A percentile compares a stretch with the other conserved stretches of the same genome.
Conservation (phyloP, 352 stramenopile genomes). For the Phytophthora fragariaefolia region DNA sequence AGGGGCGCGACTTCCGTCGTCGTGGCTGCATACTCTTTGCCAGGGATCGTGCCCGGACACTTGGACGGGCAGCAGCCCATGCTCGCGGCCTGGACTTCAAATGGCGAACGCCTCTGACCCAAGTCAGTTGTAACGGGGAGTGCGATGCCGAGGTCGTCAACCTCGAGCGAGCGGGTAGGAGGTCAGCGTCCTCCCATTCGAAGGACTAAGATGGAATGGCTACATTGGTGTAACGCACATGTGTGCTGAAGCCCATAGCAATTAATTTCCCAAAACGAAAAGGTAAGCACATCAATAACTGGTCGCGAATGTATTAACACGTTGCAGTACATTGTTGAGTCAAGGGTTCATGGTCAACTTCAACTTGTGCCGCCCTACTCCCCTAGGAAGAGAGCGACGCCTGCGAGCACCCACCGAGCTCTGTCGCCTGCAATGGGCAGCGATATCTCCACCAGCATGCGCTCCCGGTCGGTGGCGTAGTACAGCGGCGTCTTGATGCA, state of each 20-base stretch:
- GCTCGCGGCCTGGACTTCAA: not conserved
- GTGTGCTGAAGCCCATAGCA: too few relatives aligned
- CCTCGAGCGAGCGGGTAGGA: not conserved
- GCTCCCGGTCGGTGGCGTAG: slow-evolving; percentile 76
- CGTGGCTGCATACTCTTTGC: slow-evolving; percentile 15
- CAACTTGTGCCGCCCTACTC: slow-evolving; percentile 48
- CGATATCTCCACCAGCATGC: slow-evolving; percentile 83
- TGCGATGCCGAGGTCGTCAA: too few relatives aligned
- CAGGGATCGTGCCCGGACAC: slow-evolving; percentile 3
- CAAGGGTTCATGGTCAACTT: slow-evolving; percentile 15
- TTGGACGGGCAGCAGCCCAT: slow-evolving; percentile 81
- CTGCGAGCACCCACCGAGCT: slow-evolving; percentile 79
- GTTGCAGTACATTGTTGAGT: too few relatives aligned
- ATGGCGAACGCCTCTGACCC: too few relatives aligned
- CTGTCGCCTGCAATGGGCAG: slow-evolving; percentile 80
- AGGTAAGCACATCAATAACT: too few relatives aligned
- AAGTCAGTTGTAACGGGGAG: too few relatives aligned
- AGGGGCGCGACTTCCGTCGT: slow-evolving; percentile 11
- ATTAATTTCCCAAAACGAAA: too few relatives aligned
- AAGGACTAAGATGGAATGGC: slow-evolving; percentile 14
- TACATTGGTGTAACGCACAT: slow-evolving; percentile 6
- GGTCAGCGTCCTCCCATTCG: slow-evolving; percentile 9
- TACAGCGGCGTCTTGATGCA: slow-evolving; percentile 85
- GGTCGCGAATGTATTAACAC: too few relatives aligned
- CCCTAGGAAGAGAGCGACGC: slow-evolving; percentile 84